A percentile compares a stretch with the other conserved stretches of the same genome.
Conservation (phyloP, 768 basidiomycete genomes). For the Leccinum rimulosum region DNA sequence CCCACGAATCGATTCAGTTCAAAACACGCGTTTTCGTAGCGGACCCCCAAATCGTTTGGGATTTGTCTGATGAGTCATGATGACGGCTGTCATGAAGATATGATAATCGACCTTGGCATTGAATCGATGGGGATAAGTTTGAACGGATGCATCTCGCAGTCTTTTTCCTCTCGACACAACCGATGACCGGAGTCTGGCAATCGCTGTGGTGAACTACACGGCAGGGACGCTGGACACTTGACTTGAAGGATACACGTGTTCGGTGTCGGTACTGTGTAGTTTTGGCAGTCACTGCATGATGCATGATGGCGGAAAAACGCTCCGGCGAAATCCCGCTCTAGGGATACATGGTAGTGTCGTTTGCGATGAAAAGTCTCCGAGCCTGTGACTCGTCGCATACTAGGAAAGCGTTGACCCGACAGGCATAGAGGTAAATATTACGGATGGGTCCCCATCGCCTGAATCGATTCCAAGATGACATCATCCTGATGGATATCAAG, state of each 20-base stretch:
- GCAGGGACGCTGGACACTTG: neutral
- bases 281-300: neutral
- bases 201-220: neutral
- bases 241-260: slow-evolving; percentile 9
- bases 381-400: neutral
- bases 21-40: slow-evolving; percentile 5
- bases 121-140: slow-evolving; percentile 13
- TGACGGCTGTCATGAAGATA: slow-evolving; percentile 2
- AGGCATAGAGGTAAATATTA: neutral
- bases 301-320: neutral
- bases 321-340: slow-evolving; percentile 7
- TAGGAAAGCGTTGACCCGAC: neutral
- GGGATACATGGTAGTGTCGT: neutral
- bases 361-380: neutral
- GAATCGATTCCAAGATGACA: neutral
- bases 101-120: slow-evolving; percentile 1
- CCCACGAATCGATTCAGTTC: neutral
- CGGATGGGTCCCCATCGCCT: neutral
- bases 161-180: neutral
- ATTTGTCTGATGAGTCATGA: slow-evolving; percentile 24
- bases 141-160: neutral
- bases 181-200: slow-evolving; percentile 1
- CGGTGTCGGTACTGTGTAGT: neutral
- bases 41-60: slow-evolving; percentile 11
- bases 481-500: slow-evolving; percentile 10